A percentile compares a stretch with the other conserved stretches of the same genome.
Evolutionary conservation across 208 protist species (phyloP).

Genomic region (Blastocrithidia nonstop): DNA sequence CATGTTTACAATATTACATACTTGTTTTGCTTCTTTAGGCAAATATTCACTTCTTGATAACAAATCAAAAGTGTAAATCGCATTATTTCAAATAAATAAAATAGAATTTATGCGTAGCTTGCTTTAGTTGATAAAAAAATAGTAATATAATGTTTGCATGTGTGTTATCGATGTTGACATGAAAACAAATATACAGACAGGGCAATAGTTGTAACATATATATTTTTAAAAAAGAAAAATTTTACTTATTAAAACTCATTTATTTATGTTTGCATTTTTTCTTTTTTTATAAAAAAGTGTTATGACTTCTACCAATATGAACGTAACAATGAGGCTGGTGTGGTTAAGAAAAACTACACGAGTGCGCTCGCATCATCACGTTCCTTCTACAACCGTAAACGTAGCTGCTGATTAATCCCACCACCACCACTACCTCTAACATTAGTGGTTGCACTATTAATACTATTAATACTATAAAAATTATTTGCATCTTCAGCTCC

Average conservation of each 20-base stretch:
- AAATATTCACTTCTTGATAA: too few species aligned
- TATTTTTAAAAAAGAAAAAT: background rate
- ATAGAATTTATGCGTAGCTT: too few species aligned
- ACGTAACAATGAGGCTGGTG: constrained; percentile 27
- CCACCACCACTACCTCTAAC: constrained; percentile 11
- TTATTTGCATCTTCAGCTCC: background rate
- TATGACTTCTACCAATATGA: background rate
- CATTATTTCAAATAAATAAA: too few species aligned
- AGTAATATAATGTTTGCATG: background rate
- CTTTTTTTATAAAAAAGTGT: background rate
- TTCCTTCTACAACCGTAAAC: constrained; percentile 52
- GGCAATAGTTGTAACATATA: too few species aligned
- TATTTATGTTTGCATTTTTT: background rate
- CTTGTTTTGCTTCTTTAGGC: too few species aligned
- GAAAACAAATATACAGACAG: constrained; percentile 1
- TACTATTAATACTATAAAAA: too few species aligned
- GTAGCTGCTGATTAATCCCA: constrained; percentile 33
- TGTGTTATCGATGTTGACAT: background rate
- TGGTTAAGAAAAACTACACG: constrained; percentile 58
- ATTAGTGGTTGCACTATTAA: background rate
- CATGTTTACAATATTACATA: background rate
- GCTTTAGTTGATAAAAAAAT: too few species aligned
- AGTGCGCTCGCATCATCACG: constrained; percentile 42
- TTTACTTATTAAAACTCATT: background rate
- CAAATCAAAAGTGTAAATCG: too few species aligned